Evolutionary conservation across 2,329 filamentous ascomycete genomes (phyloP), one percentile per base, ranked within the genome.

Genomic region (Paramyrothecium sp.): DNA sequence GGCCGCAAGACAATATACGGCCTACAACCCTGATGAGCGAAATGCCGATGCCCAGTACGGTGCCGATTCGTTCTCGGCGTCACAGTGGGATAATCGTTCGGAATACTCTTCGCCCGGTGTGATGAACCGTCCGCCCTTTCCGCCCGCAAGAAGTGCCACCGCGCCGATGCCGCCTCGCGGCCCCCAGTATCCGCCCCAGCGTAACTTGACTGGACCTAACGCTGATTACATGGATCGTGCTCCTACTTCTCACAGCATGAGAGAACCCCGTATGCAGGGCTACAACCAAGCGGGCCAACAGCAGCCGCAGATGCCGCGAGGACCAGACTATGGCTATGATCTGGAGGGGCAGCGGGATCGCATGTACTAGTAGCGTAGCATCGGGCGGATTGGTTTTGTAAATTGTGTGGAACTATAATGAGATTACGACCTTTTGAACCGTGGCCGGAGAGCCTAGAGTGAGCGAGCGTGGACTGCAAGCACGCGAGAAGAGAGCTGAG

Each of bases 161-260:
- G 72, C 72, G 1, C 73, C 73, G 3, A 61, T 73, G 16, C 67
- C 71, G 23, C 64, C 67, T 11, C 63, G 71, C 23, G 72, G 67
- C 38, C 70, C 69, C 44, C 72, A 69, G 13, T 70, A 72, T 41
- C 64, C 73, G 26, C 76, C 76, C 1, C 73, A 74, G 60, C 73
- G 80, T 53, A 80, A 76, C 56, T 74, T 81, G 73, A 81, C 79
- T 21, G 76, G 74, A 3, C 76, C 63, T 46, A 30, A 30, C 26
- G 64, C 65, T 22, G 70, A 70, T 38, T 71, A 65, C 54, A 61
- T 61, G 30, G 56, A 67, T 21, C 67, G 69, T 26, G 61, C 66
- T 26, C 70, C 65, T 20, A 69, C 65, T 13, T 60, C 63, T 19
- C 59, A 68, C 17, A 66, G 63, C 50, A 69, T 54, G 49, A 56